Base-by-base conservation (phyloP, 139 green algal species). In the Asterochloris erici region DNA sequence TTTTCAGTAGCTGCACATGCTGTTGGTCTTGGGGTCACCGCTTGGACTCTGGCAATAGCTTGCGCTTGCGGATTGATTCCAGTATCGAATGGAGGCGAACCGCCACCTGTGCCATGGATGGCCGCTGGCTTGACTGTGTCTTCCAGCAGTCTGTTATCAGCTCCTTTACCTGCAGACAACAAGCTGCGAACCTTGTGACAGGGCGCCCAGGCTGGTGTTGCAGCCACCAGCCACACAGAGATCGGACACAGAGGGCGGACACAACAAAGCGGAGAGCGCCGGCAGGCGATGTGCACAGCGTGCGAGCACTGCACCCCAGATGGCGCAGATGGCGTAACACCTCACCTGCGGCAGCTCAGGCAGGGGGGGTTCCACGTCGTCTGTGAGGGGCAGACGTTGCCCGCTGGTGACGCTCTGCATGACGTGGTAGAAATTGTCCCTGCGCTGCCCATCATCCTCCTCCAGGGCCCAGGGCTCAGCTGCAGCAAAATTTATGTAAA, bases 141-240 rank as follows among this genome's bases (percentile, higher is more conserved):
- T 21, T 54, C 87, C 87, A 90, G 78, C 87, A 90, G 0, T 63
- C 66, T 11, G 66, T 29, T 9, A 83, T 66, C n/a, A 90, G 68
- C 17, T 13, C 27, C 60, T 79, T 28, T 60, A 84, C 60, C 79
- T 83, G 68, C 19, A 61, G 26, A 28, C 11, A 63, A 63, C 54
- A 47, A 21, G n/a, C 10, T 24, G 70, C 0, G 38, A 60, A 61
- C 11, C 54, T 10, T 54, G 38, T 54, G 38, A 54, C 38, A 54
- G 38, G 38, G 38, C 2, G 38, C 4, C 38, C 38, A 54, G 38
- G 47, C 24, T 29, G 13, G 62, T 73, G 11, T 19, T n/a, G 62
- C 24, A 27, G 61, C 1, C 63, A 54, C 14, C 0, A 63, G 77
- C 17, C 68, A 29, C 9, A 64, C 68, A 66, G 14, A 12, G 15